Evolutionary conservation across 768 basidiomycete genomes (phyloP).

Genomic region (Boletus coccyginus): DNA sequence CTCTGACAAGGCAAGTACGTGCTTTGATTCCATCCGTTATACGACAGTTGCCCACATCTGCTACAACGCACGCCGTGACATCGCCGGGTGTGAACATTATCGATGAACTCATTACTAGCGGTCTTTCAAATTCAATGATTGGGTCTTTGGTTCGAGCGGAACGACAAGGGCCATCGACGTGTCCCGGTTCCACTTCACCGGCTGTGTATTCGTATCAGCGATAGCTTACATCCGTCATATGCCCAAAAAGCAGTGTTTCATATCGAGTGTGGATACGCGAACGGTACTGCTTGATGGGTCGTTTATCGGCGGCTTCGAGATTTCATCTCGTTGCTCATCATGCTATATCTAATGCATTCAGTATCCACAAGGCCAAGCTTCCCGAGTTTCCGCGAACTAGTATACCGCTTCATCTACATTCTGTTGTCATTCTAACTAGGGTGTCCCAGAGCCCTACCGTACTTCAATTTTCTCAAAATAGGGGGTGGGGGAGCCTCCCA

Average conservation of each 20-base stretch:
- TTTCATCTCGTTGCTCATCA: conserved; percentile 88
- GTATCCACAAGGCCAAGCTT: conserved; percentile 67
- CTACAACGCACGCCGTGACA: conserved; percentile 45
- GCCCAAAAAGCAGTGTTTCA: conserved; percentile 78
- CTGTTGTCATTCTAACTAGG: background rate
- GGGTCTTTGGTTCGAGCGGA: conserved; percentile 81
- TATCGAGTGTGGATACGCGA: conserved; percentile 96
- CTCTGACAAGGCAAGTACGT: conserved; percentile 47
- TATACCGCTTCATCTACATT: conserved; percentile 27
- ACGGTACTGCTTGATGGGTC: conserved; percentile 90
- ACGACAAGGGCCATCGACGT: conserved; percentile 80
- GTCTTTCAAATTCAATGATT: conserved; percentile 77
- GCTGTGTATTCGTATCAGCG: conserved; percentile 79
- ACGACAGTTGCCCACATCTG: conserved; percentile 32
- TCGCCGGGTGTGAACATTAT: conserved; percentile 66
- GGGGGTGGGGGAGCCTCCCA: conserved; percentile 48
- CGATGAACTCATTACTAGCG: conserved; percentile 79
- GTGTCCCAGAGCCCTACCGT: conserved; percentile 64
- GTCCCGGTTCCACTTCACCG: conserved; percentile 78
- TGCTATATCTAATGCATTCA: conserved; percentile 76
- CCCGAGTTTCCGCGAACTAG: conserved; percentile 92
- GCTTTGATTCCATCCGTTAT: conserved; percentile 61
- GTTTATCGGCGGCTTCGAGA: conserved; percentile 92
- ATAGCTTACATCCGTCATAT: conserved; percentile 80
- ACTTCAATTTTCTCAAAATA: conserved; percentile 80